Conservation (phyloP, 140 eudicot species). For the Ambrosia hybrid region DNA sequence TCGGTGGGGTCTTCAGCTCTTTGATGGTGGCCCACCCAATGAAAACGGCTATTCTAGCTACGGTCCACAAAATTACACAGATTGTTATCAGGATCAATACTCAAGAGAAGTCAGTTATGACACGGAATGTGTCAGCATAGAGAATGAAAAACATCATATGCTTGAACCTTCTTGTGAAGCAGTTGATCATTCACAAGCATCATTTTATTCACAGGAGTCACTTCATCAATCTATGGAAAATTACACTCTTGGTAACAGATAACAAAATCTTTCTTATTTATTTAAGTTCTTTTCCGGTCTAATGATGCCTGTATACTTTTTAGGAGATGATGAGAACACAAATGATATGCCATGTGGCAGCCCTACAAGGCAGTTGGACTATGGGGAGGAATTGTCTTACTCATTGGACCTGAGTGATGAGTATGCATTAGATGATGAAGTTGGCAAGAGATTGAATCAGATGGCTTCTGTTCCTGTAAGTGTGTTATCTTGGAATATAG, state of each 20-base stretch:
- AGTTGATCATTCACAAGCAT: conserved; percentile 41
- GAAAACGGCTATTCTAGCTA: conserved; percentile 50
- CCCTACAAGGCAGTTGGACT: conserved; percentile 46
- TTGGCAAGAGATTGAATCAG: conserved; percentile 81
- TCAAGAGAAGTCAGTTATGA: conserved; percentile 45
- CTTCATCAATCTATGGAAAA: conserved; percentile 54
- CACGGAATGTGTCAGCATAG: conserved; percentile 40
- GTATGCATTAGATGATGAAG: conserved; percentile 71
- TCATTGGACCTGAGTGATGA: conserved; percentile 65
- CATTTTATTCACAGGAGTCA: conserved; percentile 60
- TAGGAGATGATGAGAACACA: conserved; percentile 56
- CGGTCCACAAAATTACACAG: conserved; percentile 44
- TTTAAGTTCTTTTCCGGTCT: conserved; percentile 20
- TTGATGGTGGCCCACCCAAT: conserved; percentile 59
- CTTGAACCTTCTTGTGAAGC: conserved; percentile 43
- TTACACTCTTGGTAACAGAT: conserved; percentile 52
- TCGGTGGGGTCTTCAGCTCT: conserved; percentile 88
- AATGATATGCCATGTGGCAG: conserved; percentile 56
- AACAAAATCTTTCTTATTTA: background rate
- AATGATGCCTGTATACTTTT: conserved; percentile 20
- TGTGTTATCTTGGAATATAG: conserved; percentile 17
- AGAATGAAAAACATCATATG: conserved; percentile 36
- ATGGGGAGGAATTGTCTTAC: conserved; percentile 52
- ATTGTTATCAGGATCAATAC: conserved; percentile 53
- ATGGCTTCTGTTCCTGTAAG: conserved; percentile 88